Conservation (phyloP, 176 grass and related monocot species). For the Carex littledalei region DNA sequence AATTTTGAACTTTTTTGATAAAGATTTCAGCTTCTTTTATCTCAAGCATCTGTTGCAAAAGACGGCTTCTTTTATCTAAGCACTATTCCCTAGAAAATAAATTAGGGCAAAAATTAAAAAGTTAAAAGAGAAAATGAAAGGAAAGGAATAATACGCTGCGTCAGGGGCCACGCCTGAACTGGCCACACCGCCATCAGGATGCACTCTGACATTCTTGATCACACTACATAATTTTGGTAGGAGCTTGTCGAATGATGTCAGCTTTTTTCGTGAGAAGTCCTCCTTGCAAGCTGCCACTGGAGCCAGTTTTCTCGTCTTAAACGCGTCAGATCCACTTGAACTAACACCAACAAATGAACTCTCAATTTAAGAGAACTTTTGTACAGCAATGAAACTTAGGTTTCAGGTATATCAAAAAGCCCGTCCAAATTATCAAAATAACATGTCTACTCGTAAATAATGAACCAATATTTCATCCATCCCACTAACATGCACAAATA, state of each 20-base stretch:
- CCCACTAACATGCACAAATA: neutral
- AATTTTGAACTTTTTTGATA: neutral
- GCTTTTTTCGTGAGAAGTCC: constrained; percentile 66
- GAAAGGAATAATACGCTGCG: constrained; percentile 76
- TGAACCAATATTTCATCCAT: neutral
- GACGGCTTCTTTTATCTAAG: neutral
- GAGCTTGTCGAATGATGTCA: constrained; percentile 90
- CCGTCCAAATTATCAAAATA: neutral
- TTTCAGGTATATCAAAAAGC: neutral
- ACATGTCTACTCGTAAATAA: neutral
- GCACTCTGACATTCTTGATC: constrained; percentile 71
- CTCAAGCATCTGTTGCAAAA: neutral
- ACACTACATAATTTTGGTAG: constrained; percentile 63
- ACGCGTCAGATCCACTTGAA: constrained; percentile 2
- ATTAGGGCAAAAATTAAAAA: neutral
- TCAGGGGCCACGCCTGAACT: constrained; percentile 87
- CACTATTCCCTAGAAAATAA: neutral
- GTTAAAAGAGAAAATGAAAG: constrained; percentile 11
- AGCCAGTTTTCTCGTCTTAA: constrained; percentile 21
- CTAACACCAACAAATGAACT: constrained; percentile 35
- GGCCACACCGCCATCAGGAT: constrained; percentile 49
- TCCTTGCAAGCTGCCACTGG: constrained; percentile 82
- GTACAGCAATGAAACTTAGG: constrained; percentile 1
- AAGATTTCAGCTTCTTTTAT: neutral
- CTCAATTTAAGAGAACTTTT: constrained; percentile 18